These are phyloP conservation scores for Dichotomopilus funicola DNA, from an alignment of 2,329 filamentous ascomycete genomes.

Conservation along the genomic window DNA sequence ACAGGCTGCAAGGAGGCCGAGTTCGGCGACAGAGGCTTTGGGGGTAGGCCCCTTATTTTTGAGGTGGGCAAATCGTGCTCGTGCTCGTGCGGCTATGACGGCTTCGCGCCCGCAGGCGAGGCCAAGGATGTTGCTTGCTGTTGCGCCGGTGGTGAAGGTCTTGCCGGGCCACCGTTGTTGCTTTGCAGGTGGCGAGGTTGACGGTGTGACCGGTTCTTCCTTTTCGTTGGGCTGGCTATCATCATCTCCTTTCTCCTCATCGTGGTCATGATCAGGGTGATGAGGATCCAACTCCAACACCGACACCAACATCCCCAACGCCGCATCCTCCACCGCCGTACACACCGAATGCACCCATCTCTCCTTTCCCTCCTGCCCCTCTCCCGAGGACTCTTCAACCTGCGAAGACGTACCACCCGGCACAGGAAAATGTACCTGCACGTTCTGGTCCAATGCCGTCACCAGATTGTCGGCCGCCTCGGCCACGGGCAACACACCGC, in stretches of 20 bases:
- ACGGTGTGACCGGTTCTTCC: not conserved
- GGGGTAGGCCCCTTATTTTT: not conserved
- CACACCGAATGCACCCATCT: slow-evolving; percentile 56
- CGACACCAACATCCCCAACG: slow-evolving; percentile 62
- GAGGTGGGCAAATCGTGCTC: no score
- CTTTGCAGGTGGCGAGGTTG: not conserved
- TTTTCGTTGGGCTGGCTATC: not conserved
- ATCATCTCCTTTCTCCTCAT: slow-evolving; percentile 21
- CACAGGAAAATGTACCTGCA: slow-evolving; percentile 70
- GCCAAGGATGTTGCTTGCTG: slow-evolving; percentile 76
- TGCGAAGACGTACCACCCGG: not conserved
- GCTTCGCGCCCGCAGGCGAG: slow-evolving; percentile 60
- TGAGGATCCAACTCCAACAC: slow-evolving; percentile 50
- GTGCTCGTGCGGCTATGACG: slow-evolving; percentile 40
- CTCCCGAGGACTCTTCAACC: no score
- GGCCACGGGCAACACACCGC: slow-evolving; percentile 71
- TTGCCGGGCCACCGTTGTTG: slow-evolving; percentile 41
- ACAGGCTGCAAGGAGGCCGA: slow-evolving; percentile 64
- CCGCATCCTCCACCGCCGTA: slow-evolving; percentile 68
- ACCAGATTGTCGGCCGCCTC: slow-evolving; percentile 81
- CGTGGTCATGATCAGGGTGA: slow-evolving; percentile 37
- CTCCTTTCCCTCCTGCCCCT: not conserved
- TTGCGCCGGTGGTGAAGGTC: slow-evolving; percentile 56
- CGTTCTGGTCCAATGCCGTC: slow-evolving; percentile 73
- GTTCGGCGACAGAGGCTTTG: slow-evolving; percentile 52